Base-by-base conservation (phyloP, 768 basidiomycete species). In the Cantharellus anzutake region DNA sequence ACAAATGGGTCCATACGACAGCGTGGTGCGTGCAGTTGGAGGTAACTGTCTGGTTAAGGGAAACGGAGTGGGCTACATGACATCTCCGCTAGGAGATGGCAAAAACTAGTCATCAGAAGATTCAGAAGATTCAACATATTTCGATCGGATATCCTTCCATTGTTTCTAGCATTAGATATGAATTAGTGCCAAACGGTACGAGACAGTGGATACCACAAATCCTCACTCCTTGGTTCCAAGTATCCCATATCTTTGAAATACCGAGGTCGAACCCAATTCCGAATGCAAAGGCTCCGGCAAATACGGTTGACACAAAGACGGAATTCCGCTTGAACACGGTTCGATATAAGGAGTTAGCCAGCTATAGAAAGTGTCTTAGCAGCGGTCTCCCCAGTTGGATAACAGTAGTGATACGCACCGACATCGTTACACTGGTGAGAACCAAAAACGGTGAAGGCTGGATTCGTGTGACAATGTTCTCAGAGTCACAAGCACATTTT, bases 81-180 rank as follows among this genome's bases (percentile, higher is more conserved):
- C 20, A 29, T 29, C 20, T 29, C 20, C 20, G 20, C 20, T 29
- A 29, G 20, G 20, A 29, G 20, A 29, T 29, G 20, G 20, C 20
- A 29, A 29, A 29, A 29, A 29, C 20, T 29, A 29, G 20, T 29
- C 20, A 29, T 29, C 20, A 29, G 20, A 29, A 29, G 20, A 29
- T 29, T 29, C 20, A 29, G 20, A 29, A 29, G 20, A 29, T 29
- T 69, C 65, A 59, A 83, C 70, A 67, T 93, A 93, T 73, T 80
- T 87, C 67, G 78, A 69, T 64, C 91, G 87, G 70, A 94, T 87
- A 68, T 94, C 91, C 71, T 93, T 88, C 91, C 91, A 93, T 81
- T 91, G 89, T 80, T 91, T 91, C 91, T 93, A 70, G 50, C 62
- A 55, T 7, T 41, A 41, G 57, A 39, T 41, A 7, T 11, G n/a